phyloP scores from a whole-genome alignment of 2,329 filamentous ascomycete species.

The Emergomyces africanus region DNA sequence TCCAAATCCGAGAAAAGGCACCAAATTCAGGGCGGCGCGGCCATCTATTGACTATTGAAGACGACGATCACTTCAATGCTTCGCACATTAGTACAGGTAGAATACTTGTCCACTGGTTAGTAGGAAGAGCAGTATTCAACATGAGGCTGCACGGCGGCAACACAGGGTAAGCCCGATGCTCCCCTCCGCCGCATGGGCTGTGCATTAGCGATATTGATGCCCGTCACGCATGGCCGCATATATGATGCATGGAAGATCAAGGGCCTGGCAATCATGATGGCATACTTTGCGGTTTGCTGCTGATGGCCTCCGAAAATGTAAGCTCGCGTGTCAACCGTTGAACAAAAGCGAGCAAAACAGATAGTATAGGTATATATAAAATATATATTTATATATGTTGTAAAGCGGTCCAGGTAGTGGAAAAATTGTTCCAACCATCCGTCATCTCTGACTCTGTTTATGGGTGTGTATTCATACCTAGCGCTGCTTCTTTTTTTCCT shows the following conservation, averaged over 20 bases:
- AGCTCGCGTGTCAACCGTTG: not conserved
- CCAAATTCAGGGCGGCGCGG: not conserved
- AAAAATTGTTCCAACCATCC: not conserved
- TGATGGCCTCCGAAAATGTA: not conserved
- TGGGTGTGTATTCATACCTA: not conserved
- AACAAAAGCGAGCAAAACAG: not conserved
- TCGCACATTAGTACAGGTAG: not conserved
- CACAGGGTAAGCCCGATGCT: conserved; percentile 25
- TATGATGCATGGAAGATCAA: not conserved
- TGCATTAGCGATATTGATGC: conserved; percentile 3
- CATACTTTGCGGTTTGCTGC: not conserved
- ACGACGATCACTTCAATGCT: not conserved
- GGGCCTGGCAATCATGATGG: not conserved
- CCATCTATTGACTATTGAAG: not conserved
- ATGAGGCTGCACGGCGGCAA: conserved; percentile 12
- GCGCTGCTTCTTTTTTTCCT: not conserved
- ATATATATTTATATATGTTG: not conserved
- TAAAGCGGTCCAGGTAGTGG: not conserved
- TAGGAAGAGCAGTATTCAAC: not conserved
- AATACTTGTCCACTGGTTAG: not conserved
- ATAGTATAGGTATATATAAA: not conserved
- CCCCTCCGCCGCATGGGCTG: conserved; percentile 1
- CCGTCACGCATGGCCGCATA: not conserved
- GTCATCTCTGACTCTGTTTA: not conserved
- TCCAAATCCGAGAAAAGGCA: not conserved